Evolutionary conservation across 768 basidiomycete genomes (phyloP).

Genomic region (Boletus sp.): DNA sequence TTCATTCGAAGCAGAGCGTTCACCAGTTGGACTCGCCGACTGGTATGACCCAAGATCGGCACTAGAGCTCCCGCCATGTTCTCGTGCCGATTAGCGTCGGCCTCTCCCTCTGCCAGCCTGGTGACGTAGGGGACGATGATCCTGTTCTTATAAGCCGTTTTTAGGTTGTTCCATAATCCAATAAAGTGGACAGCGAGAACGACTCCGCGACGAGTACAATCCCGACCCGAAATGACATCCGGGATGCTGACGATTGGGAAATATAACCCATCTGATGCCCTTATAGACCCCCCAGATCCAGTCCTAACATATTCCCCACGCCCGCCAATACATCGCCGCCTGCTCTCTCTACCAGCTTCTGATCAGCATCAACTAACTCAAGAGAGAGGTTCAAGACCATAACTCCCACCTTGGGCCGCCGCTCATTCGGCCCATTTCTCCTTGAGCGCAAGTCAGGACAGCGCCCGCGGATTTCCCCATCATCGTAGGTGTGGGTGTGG

Average conservation of each 20-base stretch:
- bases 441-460: constrained; percentile 46
- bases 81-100: too few species aligned
- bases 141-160: too few species aligned
- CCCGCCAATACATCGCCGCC: constrained; percentile 17
- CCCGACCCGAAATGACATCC: not conserved
- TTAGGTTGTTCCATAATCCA: not conserved
- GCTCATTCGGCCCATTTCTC: constrained; percentile 40
- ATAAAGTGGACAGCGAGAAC: not conserved
- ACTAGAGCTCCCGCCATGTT: too few species aligned
- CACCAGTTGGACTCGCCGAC: too few species aligned
- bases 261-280: constrained; percentile 49
- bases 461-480: constrained; percentile 28
- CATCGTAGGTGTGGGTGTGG: not conserved
- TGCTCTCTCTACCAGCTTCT: constrained; percentile 9
- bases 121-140: not conserved
- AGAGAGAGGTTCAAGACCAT: constrained; percentile 30
- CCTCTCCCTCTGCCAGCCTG: constrained; percentile 1
- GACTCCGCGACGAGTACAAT: not conserved
- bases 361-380: not conserved
- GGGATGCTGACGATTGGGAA: constrained; percentile 39
- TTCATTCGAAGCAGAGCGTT: too few species aligned
- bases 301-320: constrained; percentile 11
- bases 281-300: constrained; percentile 38
- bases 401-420: constrained; percentile 37
- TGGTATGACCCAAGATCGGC: too few species aligned